Evolutionary conservation across 495 filamentous ascomycete species (phyloP).

Genomic region (Terfezia claveryi): DNA sequence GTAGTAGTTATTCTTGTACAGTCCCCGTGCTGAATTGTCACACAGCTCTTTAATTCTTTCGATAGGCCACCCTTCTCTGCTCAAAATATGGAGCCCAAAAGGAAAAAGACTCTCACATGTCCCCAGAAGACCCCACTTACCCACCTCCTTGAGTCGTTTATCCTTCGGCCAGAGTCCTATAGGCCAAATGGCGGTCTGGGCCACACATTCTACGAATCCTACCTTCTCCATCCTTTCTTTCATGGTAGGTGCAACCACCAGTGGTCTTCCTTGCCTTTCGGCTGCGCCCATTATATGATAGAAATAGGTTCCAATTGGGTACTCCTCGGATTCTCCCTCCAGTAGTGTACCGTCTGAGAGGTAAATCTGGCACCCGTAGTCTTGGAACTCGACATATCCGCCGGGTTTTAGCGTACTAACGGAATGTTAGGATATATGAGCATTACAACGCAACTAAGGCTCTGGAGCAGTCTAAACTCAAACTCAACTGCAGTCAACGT

Average conservation of each 20-base stretch:
- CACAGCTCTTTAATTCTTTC: too few species aligned
- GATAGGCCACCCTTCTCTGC: too few species aligned
- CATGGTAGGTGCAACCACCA: neutral
- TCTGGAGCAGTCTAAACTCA: neutral
- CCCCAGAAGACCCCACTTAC: too few species aligned
- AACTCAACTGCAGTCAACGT: neutral
- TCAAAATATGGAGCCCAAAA: too few species aligned
- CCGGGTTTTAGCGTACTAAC: conserved; percentile 36
- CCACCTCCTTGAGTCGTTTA: conserved; percentile 1
- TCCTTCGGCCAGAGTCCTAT: conserved; percentile 11
- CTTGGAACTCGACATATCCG: conserved; percentile 41
- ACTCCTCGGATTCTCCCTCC: neutral
- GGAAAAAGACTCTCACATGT: too few species aligned
- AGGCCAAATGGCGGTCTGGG: conserved; percentile 1
- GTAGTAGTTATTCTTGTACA: too few species aligned
- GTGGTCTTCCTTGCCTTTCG: neutral
- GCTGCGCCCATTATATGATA: neutral
- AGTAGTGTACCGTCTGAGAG: neutral
- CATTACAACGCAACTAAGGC: neutral
- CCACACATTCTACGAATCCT: neutral
- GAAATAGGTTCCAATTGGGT: neutral
- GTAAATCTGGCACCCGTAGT: conserved; percentile 11
- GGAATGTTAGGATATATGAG: neutral
- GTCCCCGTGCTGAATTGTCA: too few species aligned
- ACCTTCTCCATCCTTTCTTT: neutral